These are phyloP conservation scores for Alternaria burnsii DNA, from an alignment of 2,329 filamentous ascomycete genomes.

Conservation along the genomic window DNA sequence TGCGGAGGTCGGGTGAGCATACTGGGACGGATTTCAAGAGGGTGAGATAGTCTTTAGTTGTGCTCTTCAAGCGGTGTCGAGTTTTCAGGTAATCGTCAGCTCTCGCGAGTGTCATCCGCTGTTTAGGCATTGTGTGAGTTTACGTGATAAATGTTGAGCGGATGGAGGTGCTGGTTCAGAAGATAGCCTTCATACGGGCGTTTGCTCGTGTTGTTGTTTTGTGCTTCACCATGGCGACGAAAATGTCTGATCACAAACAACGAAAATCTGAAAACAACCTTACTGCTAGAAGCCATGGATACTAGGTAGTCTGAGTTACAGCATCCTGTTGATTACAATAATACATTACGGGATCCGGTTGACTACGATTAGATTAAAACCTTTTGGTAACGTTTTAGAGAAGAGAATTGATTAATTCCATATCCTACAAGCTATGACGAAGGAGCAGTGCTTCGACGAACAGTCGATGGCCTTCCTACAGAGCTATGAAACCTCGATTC, in stretches of 20 bases:
- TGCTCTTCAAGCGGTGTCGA: not conserved
- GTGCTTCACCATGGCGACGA: slow-evolving; percentile 1
- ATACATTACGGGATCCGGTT: not conserved
- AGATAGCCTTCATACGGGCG: not conserved
- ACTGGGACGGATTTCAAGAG: not conserved
- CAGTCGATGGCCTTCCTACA: not conserved
- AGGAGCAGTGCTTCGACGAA: not conserved
- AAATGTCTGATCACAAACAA: not conserved
- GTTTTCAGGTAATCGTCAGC: not conserved
- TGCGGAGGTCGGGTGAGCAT: not conserved
- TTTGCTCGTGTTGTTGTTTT: not conserved
- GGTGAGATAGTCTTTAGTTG: not conserved
- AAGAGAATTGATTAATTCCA: not conserved
- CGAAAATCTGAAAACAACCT: not conserved
- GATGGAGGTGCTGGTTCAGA: not conserved
- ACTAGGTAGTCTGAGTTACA: not conserved
- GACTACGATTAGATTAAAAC: not conserved
- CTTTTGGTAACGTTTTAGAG: not conserved
- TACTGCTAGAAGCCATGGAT: not conserved
- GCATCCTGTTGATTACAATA: not conserved
- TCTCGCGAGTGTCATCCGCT: not conserved
- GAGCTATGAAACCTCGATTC: not conserved
- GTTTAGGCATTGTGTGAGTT: not conserved
- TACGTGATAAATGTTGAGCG: not conserved
- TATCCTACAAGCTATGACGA: not conserved